Base-by-base conservation (phyloP, 345 rosid species). In the Kernera saxatilis region DNA sequence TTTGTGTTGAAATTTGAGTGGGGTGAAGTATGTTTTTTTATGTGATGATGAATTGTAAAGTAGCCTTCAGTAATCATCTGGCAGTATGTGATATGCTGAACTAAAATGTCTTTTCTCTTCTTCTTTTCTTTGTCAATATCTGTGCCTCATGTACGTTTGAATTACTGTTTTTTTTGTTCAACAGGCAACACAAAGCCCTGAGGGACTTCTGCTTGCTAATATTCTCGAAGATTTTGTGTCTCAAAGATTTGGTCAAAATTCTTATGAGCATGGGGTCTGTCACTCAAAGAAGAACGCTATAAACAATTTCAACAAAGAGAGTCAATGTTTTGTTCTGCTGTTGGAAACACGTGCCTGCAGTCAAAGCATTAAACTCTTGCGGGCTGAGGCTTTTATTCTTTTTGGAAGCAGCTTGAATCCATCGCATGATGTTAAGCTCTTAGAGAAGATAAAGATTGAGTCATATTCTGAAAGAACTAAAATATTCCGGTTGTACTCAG, bases 311-410 rank as follows among this genome's bases (percentile, higher is more conserved):
- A 94, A 94, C 72, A 88, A 79, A 65, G 85, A 84, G 71, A 77
- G 70, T 40, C 80, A 79, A 46, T 88, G 89, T 64, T 94, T 86
- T 82, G 87, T 91, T 67, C 84, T 91, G 73, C 74, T 94, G 71
- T 78, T 91, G 79, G 99, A 91, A 84, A 84, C 79, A 54, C 91
- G 97, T 66, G 93, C 96, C 75, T 89, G 99, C 79, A 71, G 33
- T 74, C 56, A 82, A 52, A 77, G 85, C 82, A 83, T 91, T 73
- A 89, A 84, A 73, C 81, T 94, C 68, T 82, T 86, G 58, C 83
- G 90, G 26, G 84, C 91, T 70, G 88, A 87, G 77, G 68, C 79
- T 60, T 86, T 88, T 48, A 88, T 94, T 75, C 77, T 94, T 76
- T 89, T 82, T 74, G 83, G 79, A 67, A 94, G 98, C 72, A 91